A percentile compares a stretch with the other conserved stretches of the same genome.
phyloP scores from a whole-genome alignment of 2,329 filamentous ascomycete genomes.

The Xylaria sp. region DNA sequence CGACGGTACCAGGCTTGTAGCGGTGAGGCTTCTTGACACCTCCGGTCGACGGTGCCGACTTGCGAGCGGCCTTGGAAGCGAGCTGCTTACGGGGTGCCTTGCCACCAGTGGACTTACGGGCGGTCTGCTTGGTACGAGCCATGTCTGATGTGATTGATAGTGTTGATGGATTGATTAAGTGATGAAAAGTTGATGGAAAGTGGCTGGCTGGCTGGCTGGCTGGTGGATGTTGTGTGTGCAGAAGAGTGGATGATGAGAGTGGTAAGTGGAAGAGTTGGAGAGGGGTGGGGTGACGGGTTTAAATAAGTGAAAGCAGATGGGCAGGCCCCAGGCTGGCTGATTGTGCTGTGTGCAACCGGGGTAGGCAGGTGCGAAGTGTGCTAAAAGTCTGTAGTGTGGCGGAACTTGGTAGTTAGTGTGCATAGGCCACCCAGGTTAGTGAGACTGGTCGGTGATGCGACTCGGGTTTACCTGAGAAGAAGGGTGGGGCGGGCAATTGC shows the following conservation, averaged over 20 bases:
- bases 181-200: conserved; percentile 16
- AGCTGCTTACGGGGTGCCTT: conserved; percentile 93
- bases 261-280: conserved; percentile 38
- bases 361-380: background rate
- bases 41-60: conserved; percentile 95
- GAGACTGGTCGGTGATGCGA: too few species aligned
- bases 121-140: conserved; percentile 71
- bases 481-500: conserved; percentile 33
- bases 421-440: conserved; percentile 10
- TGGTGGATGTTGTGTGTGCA: conserved; percentile 42
- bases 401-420: background rate
- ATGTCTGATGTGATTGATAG: conserved; percentile 51
- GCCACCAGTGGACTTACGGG: conserved; percentile 79
- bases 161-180: conserved; percentile 36
- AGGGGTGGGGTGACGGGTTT: conserved; percentile 40
- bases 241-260: conserved; percentile 35
- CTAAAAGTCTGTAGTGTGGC: background rate
- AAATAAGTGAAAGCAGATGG: conserved; percentile 39
- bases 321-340: conserved; percentile 34
- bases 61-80: conserved; percentile 98
- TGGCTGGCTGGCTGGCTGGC: conserved; percentile 24
- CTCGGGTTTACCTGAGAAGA: too few species aligned
- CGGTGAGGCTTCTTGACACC: conserved; percentile 96
- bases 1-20: conserved; percentile 91
- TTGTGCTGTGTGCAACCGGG: conserved; percentile 32